These are phyloP conservation scores for Stipa capillata DNA, from an alignment of 176 grass and related monocot genomes.

Conservation along the genomic window DNA sequence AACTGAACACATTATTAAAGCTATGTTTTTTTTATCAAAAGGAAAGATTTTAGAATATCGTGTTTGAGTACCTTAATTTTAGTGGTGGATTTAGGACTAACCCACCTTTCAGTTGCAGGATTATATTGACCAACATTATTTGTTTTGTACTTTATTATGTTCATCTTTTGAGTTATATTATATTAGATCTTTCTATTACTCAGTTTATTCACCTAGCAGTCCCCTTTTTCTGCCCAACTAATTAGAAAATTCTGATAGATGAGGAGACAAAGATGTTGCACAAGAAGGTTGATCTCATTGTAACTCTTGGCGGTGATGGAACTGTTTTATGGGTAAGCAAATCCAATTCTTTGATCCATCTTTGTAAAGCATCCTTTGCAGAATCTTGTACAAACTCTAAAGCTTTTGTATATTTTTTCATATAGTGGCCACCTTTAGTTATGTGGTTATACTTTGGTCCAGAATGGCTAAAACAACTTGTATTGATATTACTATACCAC, in stretches of 20 bases:
- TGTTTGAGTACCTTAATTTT: background rate
- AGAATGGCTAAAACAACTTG: background rate
- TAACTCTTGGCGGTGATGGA: slow-evolving; percentile 93
- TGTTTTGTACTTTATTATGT: background rate
- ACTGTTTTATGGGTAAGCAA: slow-evolving; percentile 92
- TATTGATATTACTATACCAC: background rate
- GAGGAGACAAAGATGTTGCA: slow-evolving; percentile 84
- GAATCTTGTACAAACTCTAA: background rate
- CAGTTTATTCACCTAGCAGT: background rate
- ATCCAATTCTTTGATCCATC: background rate
- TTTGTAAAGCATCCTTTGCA: background rate
- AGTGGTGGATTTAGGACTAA: background rate
- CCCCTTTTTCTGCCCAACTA: slow-evolving; percentile 14
- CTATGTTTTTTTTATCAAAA: background rate
- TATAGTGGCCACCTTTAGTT: background rate
- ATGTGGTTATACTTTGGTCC: background rate
- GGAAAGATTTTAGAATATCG: background rate
- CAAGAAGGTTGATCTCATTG: slow-evolving; percentile 87
- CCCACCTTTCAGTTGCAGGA: background rate
- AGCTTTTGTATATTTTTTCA: background rate
- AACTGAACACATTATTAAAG: background rate
- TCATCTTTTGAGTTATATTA: background rate
- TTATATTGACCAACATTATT: background rate
- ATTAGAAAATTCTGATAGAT: slow-evolving; percentile 47
- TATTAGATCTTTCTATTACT: background rate